Evolutionary conservation across 75 land plant species (phyloP).

Genomic region (Pinus taeda): DNA sequence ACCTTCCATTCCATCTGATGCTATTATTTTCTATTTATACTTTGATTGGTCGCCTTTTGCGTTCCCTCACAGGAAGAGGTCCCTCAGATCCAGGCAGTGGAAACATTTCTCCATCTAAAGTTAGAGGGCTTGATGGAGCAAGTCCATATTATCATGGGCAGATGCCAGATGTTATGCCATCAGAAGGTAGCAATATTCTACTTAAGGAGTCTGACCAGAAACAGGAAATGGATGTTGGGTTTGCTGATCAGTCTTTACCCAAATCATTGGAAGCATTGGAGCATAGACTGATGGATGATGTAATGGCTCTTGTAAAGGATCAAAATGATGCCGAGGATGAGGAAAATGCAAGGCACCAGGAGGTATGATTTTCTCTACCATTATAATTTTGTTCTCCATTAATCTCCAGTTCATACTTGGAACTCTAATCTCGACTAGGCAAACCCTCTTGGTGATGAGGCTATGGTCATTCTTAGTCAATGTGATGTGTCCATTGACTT

Average conservation of each 20-base stretch:
- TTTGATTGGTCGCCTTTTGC: not conserved
- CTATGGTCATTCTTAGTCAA: not conserved
- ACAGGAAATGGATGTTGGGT: conserved; percentile 26
- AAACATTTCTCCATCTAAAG: conserved; percentile 12
- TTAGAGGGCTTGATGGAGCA: conserved; percentile 5
- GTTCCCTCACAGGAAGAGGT: not conserved
- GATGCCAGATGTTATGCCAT: conserved; percentile 24
- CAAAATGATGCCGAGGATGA: too few species aligned
- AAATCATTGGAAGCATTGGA: too few species aligned
- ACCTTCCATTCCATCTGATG: too few species aligned
- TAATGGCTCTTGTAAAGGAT: too few species aligned
- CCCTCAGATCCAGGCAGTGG: not conserved
- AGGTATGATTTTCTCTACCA: not conserved
- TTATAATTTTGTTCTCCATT: not conserved
- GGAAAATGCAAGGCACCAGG: too few species aligned
- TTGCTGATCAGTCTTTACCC: too few species aligned
- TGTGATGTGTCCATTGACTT: not conserved
- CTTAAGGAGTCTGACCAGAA: conserved; percentile 23
- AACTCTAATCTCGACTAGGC: not conserved
- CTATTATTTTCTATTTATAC: too few species aligned
- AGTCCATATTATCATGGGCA: conserved; percentile 25
- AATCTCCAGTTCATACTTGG: not conserved
- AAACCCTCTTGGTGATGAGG: not conserved
- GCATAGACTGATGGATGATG: too few species aligned
- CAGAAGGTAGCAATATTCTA: conserved; percentile 17